Evolutionary conservation across 2,329 filamentous ascomycete genomes (phyloP), one percentile per base, ranked within the genome.

Genomic region (Sporothrix pseudoabietina): DNA sequence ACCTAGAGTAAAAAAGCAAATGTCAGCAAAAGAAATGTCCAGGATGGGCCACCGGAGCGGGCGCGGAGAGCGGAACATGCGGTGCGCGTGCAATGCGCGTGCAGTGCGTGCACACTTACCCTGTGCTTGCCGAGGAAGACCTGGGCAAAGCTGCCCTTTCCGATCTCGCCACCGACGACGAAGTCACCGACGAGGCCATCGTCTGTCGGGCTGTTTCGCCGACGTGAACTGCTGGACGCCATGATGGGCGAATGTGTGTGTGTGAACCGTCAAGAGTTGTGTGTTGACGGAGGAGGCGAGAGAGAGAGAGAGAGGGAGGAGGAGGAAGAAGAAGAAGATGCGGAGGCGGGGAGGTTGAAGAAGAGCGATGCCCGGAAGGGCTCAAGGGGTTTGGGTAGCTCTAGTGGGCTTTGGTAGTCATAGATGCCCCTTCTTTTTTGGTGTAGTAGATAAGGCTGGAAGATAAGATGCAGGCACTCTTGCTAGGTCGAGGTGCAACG

Each of bases 141-240:
- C 77, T 94, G 94, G 77, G 96, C 96, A 85, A 98, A 99, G 85
- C 96, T 98, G 76, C 96, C 96, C 84, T 96, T 96, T 76, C 96
- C 96, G 81, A 98, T 98, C 84, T 98, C 93, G 77, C 82, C 59
- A 54, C 76, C 77, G 71, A 78, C 75, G 61, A 76, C 63, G 35
- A 78, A 78, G 65, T 77, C 74, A 66, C 77, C 77, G 41, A 77
- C 66, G 16, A 75, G 61, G 44, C 74, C 73, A 59, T 77, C 77
- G 16, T 76, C 76, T n/a, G 73, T 71, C 44, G 59, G 73, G 12
- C 73, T 72, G 44, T 74, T 70, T 19, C 75, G 75, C 41, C 73
- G 68, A 57, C 73, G 71, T 19, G 72, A 72, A 32, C 54, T 69
- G 47, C 71, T 72, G 12, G 75, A 75, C 52, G 75, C 73, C 47